These are phyloP conservation scores for Solanum lycopersicoides DNA, from an alignment of 257 asterid species.

Conservation along the genomic window DNA sequence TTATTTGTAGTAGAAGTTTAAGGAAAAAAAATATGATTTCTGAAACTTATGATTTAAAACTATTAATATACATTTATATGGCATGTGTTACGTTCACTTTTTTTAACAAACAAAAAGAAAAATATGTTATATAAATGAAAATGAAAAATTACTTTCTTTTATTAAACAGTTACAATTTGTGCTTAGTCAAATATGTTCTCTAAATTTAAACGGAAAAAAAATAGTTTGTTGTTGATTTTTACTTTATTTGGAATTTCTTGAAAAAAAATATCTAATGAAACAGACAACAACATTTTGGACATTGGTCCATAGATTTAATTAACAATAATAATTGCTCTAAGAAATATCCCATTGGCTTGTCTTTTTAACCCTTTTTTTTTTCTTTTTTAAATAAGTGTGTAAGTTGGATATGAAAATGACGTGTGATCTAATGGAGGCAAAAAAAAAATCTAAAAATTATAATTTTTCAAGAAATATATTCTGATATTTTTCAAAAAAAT, in stretches of 20 bases:
- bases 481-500: no score
- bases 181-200: not conserved
- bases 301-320: not conserved
- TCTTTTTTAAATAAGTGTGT: not conserved
- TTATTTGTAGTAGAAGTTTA: not conserved
- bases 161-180: not conserved
- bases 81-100: not conserved
- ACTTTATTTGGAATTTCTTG: not conserved
- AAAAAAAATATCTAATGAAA: not conserved
- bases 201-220: not conserved
- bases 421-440: not conserved
- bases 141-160: rapidly evolving
- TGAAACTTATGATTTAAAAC: not conserved
- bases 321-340: not conserved
- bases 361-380: not conserved
- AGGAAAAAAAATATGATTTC: not conserved
- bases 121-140: not conserved
- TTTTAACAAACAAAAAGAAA: not conserved
- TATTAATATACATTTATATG: not conserved
- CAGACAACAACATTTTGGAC: not conserved
- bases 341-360: not conserved
- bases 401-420: not conserved
- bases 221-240: not conserved
- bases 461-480: not conserved
- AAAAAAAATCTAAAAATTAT: not conserved